phyloP scores from a whole-genome alignment of 257 asterid species.

The Euphrasia confusa region DNA sequence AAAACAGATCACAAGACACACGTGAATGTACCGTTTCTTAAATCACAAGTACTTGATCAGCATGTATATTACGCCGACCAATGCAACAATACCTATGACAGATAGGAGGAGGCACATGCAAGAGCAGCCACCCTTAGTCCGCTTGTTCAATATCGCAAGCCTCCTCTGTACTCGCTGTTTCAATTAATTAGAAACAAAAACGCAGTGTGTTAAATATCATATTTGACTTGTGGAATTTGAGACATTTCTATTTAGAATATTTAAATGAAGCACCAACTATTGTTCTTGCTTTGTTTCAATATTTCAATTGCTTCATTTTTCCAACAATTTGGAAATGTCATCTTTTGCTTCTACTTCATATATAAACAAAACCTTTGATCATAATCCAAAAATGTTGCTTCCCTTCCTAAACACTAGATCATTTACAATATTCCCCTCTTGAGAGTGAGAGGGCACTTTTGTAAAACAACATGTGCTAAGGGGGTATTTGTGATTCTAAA shows the following conservation, averaged over 20 bases:
- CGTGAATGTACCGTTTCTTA: neutral
- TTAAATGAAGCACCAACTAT: neutral
- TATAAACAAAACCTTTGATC: neutral
- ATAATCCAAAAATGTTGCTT: neutral
- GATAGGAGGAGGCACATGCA: slow-evolving; percentile 66
- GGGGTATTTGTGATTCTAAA: too few species aligned
- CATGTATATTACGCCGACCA: slow-evolving; percentile 56
- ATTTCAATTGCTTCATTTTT: neutral
- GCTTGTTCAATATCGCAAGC: slow-evolving; percentile 75
- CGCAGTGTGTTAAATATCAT: slow-evolving; percentile 10
- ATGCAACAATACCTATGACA: slow-evolving; percentile 59
- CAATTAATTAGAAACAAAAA: slow-evolving; percentile 9
- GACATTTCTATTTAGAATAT: slow-evolving; percentile 1
- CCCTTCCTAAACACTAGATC: neutral
- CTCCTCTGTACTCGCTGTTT: slow-evolving; percentile 67
- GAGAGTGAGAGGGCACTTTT: too few species aligned
- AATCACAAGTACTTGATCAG: slow-evolving; percentile 70
- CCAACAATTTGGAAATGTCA: neutral
- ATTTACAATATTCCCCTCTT: neutral
- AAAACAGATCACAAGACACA: slow-evolving; percentile 2
- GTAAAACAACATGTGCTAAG: too few species aligned
- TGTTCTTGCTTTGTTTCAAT: slow-evolving; percentile 5
- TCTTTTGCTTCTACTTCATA: neutral
- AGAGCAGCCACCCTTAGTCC: slow-evolving; percentile 90
- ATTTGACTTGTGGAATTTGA: neutral